These are phyloP conservation scores for Paecilomyces sp. DNA, from an alignment of 2,329 filamentous ascomycete species.

Conservation along the genomic window DNA sequence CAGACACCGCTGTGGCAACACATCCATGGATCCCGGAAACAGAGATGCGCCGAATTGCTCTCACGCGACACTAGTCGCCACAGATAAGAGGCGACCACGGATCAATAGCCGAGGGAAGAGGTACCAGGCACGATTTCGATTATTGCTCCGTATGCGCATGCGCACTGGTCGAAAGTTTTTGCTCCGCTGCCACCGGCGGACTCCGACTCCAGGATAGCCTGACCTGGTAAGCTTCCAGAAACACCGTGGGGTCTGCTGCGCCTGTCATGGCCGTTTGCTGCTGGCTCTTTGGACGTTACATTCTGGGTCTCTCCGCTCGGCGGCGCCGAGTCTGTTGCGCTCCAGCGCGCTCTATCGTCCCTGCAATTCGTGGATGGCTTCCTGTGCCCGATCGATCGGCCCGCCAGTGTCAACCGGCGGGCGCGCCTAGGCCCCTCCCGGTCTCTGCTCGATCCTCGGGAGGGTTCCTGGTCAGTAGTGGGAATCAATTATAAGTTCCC, in stretches of 20 bases:
- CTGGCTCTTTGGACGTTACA: neutral
- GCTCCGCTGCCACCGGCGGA: neutral
- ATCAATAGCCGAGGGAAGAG: neutral
- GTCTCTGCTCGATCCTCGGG: neutral
- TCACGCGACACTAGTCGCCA: neutral
- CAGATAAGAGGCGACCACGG: neutral
- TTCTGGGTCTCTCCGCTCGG: neutral
- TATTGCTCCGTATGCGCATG: neutral
- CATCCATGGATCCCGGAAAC: neutral
- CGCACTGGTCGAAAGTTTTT: neutral
- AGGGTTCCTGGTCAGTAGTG: neutral
- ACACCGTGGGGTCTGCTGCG: neutral
- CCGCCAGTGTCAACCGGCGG: neutral
- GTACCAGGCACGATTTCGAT: neutral
- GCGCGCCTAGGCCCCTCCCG: neutral
- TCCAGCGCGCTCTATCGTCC: neutral
- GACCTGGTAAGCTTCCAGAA: neutral
- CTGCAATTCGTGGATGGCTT: neutral
- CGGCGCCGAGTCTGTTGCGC: neutral
- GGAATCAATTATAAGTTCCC: neutral
- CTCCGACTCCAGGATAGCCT: neutral
- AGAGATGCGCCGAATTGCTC: neutral
- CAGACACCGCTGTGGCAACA: neutral
- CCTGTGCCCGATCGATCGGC: neutral
- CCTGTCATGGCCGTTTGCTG: neutral